A percentile compares a stretch with the other conserved stretches of the same genome.
Evolutionary conservation across 2,329 filamentous ascomycete species (phyloP).

Genomic region (Cladosporium sp.): DNA sequence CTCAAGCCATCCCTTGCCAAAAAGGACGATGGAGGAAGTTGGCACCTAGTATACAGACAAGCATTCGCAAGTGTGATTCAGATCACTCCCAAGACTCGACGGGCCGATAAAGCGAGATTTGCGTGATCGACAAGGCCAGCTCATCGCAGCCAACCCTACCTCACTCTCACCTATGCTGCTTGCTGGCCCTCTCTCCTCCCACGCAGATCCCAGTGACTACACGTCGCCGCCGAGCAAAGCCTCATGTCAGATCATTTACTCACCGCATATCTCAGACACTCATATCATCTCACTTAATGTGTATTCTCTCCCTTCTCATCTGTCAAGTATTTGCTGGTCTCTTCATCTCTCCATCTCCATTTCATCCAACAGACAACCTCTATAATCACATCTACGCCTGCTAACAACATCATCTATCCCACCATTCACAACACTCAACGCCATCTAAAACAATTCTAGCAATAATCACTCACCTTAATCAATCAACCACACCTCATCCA

Average conservation of each 20-base stretch:
- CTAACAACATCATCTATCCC: no score
- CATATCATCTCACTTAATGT: slow-evolving; percentile 2
- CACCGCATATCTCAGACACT: slow-evolving; percentile 11
- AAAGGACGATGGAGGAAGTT: no score
- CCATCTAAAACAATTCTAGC: not conserved
- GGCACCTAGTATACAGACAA: not conserved
- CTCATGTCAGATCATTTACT: slow-evolving; percentile 11
- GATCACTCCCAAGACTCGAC: not conserved
- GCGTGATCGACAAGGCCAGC: not conserved
- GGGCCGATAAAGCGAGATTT: slow-evolving; percentile 2
- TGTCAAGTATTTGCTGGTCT: no score
- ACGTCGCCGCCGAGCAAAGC: not conserved
- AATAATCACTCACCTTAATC: not conserved
- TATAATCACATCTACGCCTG: no score
- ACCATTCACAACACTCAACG: no score
- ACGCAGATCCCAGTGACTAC: no score
- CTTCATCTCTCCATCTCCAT: not conserved
- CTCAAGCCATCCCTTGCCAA: no score
- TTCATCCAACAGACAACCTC: not conserved
- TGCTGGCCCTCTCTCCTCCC: no score
- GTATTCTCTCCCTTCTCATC: not conserved
- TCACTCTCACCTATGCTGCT: no score
- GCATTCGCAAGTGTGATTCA: not conserved
- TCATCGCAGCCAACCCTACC: no score
- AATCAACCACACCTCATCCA: not conserved